Base-by-base conservation (phyloP, 331 rosid genomes). In the Quercus lobata region DNA sequence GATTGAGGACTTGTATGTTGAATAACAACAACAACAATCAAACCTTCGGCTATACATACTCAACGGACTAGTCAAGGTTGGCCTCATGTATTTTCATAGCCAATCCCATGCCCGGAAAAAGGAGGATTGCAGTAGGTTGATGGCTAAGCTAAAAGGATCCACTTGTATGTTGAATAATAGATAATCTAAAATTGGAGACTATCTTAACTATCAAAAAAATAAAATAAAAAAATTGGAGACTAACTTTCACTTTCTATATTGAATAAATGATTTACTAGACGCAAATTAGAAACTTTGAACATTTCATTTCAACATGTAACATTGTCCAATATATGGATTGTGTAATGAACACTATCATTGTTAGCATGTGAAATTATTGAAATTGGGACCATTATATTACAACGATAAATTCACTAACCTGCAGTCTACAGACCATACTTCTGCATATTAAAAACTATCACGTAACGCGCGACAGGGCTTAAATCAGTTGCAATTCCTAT, bases 401-500 rank as follows among this genome's bases (percentile, higher is more conserved):
- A 34, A 7, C 0, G 52, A 66, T 66, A 35, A 32, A 19, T 34
- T 35, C 52, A 85, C 98, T 87, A 78, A 95, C 97, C 97, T 89
- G 91, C 22, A 95, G 83, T 97, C 96, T 91, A 88, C 22, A 25
- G 83, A 69, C 84, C 88, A 83, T 90, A 92, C 87, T 96, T 95
- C 87, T 83, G 84, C 84, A 92, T 92, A 80, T 94, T 92, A 71
- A 86, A 91, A 71, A 63, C 86, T 0, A 97, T 96, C 32, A 89
- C 93, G 19, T 90, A 65, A 78, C 88, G 71, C 2, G 97, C 93
- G 2, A 79, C 76, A 0, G 84, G 83, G 83, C 92, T 95, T 71
- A 91, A 73, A 87, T 95, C 98, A 1, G 91, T 89, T 1, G 96
- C 98, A 57, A 92, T 78, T 6, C 83, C 86, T 78, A 94, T 79